Evolutionary conservation across 768 basidiomycete genomes (phyloP), one percentile per base, ranked within the genome.

Genomic region (Boletales sp.): DNA sequence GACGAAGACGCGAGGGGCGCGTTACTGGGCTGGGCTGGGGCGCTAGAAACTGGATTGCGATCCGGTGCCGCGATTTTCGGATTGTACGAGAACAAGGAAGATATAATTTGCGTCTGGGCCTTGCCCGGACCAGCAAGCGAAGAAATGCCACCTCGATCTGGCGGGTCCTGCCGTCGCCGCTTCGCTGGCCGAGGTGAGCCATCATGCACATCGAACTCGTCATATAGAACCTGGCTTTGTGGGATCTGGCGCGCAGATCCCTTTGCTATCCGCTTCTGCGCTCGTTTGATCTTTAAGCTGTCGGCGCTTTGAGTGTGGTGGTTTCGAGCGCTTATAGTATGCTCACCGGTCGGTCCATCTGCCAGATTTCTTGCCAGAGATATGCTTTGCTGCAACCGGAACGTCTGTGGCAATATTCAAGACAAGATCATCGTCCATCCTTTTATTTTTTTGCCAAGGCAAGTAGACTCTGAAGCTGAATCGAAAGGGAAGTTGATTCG

Each of bases 81-180:
- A 57, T 93, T 92, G 54, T 80, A 88, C 3, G 90, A 82, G 72
- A 95, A 95, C 8, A 95, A 75, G 9, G 92, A 94, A 0, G 94
- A 96, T 54, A 95, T 90, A 51, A 94, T 71, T 57, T 88, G 86
- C 2, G 76, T 74, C 1, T 62, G 61, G 12, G 51, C 72, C 62
- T 69, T 53, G 58, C 61, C 32, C 56, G 60, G 34, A 51, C 60
- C 41, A 60, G 60, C 30, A 54, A 43, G 46, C 55, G 52, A 39
- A 13, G 44, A 31, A 18, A 51, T 32, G 43, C 36, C 54, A 59
- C 56, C 56, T 58, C 50, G 49, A 56, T 46, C 40, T 51, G 46
- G 47, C 37, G 63, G 65, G 39, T 64, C 57, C 7, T 45, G 66
- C 34, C 79, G 70, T 5, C 70, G 63, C 48, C 78, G 75, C 64